These are phyloP conservation scores for Ophiocordyceps unilateralis DNA, from an alignment of 2,329 filamentous ascomycete species.

Conservation along the genomic window DNA sequence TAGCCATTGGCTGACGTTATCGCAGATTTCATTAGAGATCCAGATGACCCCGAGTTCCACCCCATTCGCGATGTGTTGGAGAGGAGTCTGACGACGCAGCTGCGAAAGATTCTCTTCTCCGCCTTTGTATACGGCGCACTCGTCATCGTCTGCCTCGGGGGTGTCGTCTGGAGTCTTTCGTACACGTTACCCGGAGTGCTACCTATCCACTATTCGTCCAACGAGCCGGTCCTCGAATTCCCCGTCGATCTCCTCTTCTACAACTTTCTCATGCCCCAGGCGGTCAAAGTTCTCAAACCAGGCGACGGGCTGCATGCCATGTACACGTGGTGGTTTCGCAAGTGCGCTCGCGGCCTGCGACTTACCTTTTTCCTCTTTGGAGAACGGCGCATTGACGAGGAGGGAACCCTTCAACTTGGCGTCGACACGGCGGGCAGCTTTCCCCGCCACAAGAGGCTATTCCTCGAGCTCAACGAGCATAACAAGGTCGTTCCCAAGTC, in stretches of 20 bases:
- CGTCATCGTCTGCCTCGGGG: constrained; percentile 82
- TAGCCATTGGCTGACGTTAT: constrained; percentile 4
- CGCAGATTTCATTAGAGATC: constrained; percentile 86
- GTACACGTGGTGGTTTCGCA: constrained; percentile 93
- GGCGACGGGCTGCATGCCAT: constrained; percentile 68
- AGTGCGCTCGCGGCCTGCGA: constrained; percentile 62
- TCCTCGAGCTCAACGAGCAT: constrained; percentile 27
- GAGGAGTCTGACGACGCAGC: constrained; percentile 76
- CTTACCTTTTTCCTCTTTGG: constrained; percentile 90
- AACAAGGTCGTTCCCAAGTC: constrained; percentile 31
- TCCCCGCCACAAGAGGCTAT: constrained; percentile 21
- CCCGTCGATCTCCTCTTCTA: constrained; percentile 89
- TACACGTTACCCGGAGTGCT: constrained; percentile 53
- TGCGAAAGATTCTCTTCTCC: constrained; percentile 91
- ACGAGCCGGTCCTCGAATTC: constrained; percentile 84
- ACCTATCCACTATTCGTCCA: constrained; percentile 85
- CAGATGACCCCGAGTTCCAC: constrained; percentile 95
- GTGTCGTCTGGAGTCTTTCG: constrained; percentile 84
- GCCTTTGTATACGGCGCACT: constrained; percentile 88
- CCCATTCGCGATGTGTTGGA: constrained; percentile 93
- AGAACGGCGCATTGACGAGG: constrained; percentile 64
- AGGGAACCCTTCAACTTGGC: constrained; percentile 44
- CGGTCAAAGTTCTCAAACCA: constrained; percentile 70
- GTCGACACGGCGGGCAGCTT: constrained; percentile 13
- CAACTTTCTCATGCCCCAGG: constrained; percentile 85